These are phyloP conservation scores for Ceratocystis cacaofunesta DNA, from an alignment of 2,329 filamentous ascomycete species.

Conservation along the genomic window DNA sequence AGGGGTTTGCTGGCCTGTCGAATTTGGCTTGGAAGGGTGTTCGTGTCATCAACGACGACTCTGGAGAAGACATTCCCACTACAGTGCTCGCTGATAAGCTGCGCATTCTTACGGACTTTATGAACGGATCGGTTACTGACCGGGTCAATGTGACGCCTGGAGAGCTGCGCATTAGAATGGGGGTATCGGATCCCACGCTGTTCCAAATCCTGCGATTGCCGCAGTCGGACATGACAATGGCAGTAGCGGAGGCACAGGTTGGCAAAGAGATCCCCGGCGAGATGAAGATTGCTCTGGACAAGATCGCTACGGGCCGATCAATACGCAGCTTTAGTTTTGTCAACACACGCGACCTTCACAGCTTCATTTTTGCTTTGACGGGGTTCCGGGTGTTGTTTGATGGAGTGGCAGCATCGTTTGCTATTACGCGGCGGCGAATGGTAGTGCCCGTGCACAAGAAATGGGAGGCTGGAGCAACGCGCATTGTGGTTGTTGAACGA, in stretches of 20 bases:
- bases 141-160: constrained; percentile 66
- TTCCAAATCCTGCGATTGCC: constrained; percentile 55
- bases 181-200: constrained; percentile 44
- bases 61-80: constrained; percentile 43
- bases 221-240: constrained; percentile 63
- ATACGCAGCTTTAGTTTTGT: constrained; percentile 58
- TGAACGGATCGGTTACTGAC: constrained; percentile 66
- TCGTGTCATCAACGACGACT: constrained; percentile 58
- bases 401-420: constrained; percentile 56
- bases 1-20: constrained; percentile 35
- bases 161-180: constrained; percentile 53
- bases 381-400: constrained; percentile 66
- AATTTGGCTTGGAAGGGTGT: constrained; percentile 49
- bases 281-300: constrained; percentile 48
- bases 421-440: constrained; percentile 72
- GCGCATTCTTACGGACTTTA: constrained; percentile 59
- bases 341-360: constrained; percentile 54
- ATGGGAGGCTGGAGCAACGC: constrained; percentile 69
- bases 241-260: constrained; percentile 53
- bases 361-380: constrained; percentile 64
- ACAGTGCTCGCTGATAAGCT: constrained; percentile 65
- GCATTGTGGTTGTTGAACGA: constrained; percentile 65
- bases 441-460: constrained; percentile 90
- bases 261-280: constrained; percentile 46
- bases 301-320: constrained; percentile 42